Evolutionary conservation across 805 yeast species (phyloP).

Genomic region (Schwanniomyces pseudopolymorphus): DNA sequence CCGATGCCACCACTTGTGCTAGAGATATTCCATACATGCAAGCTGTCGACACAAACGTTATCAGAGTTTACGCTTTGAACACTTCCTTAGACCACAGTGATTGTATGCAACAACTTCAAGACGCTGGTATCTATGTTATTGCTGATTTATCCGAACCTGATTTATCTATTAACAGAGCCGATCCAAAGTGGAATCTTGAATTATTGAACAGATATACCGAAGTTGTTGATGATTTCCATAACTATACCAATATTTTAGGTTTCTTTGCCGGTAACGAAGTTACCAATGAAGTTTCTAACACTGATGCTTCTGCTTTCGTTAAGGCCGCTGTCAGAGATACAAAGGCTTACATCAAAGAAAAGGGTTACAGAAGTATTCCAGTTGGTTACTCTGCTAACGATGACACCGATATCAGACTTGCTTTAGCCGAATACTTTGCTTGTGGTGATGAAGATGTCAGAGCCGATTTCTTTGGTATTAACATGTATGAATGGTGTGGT

Average conservation of each 20-base stretch:
- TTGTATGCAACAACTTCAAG: conserved; percentile 65
- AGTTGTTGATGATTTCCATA: conserved; percentile 67
- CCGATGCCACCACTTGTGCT: conserved; percentile 58
- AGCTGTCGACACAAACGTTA: conserved; percentile 62
- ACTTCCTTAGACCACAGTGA: conserved; percentile 60
- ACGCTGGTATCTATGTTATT: conserved; percentile 88
- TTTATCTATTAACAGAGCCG: conserved; percentile 57
- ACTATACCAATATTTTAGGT: conserved; percentile 73
- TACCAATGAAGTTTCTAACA: conserved; percentile 61
- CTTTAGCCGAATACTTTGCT: conserved; percentile 70
- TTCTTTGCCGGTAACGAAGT: conserved; percentile 89
- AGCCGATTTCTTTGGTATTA: conserved; percentile 85
- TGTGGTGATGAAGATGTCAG: conserved; percentile 65
- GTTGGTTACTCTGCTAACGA: conserved; percentile 84
- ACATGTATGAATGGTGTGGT: conserved; percentile 92
- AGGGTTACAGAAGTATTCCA: conserved; percentile 68
- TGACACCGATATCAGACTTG: conserved; percentile 63
- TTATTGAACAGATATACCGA: conserved; percentile 65
- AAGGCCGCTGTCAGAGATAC: conserved; percentile 82
- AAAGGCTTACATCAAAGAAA: conserved; percentile 59
- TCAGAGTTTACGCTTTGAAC: conserved; percentile 76
- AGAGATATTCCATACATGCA: conserved; percentile 74
- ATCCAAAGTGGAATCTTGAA: conserved; percentile 64
- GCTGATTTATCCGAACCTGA: conserved; percentile 82
- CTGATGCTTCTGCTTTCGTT: conserved; percentile 77